A percentile compares a stretch with the other conserved stretches of the same genome.
These are phyloP conservation scores for Rhodosorus marinus DNA, from an alignment of 23 red algal species.

Conservation along the genomic window DNA sequence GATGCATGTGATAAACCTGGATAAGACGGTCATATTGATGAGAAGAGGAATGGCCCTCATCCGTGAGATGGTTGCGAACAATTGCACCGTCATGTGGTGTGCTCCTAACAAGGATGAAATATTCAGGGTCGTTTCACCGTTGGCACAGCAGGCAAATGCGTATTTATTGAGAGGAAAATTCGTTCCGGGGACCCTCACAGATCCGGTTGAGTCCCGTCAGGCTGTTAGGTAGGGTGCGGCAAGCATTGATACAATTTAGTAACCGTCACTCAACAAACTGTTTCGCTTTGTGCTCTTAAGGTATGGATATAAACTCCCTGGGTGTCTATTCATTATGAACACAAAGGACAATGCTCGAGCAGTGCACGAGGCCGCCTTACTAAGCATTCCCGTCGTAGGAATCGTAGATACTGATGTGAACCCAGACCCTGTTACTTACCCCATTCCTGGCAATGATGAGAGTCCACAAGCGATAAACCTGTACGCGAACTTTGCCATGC, in stretches of 20 bases:
- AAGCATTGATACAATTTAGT: no score
- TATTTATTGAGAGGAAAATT: slow-evolving; percentile 53
- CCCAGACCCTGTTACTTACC: slow-evolving; percentile 55
- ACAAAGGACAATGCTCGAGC: slow-evolving; percentile 39
- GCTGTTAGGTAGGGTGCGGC: no score
- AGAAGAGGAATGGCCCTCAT: slow-evolving; percentile 31
- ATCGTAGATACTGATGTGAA: slow-evolving; percentile 86
- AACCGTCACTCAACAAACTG: no score
- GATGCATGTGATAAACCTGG: slow-evolving; percentile 78
- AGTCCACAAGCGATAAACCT: slow-evolving; percentile 45
- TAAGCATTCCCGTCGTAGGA: slow-evolving; percentile 70
- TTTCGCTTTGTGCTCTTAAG: no score
- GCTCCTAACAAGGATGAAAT: slow-evolving; percentile 28
- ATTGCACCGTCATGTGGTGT: slow-evolving; percentile 46
- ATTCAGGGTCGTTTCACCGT: slow-evolving; percentile 22
- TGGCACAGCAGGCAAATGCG: slow-evolving; percentile 34
- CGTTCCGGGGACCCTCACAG: slow-evolving; percentile 89
- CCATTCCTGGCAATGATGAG: slow-evolving; percentile 94
- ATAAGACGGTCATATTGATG: slow-evolving; percentile 39
- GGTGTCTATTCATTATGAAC: slow-evolving; percentile 71
- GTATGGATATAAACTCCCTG: slow-evolving; percentile 55
- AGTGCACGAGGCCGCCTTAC: slow-evolving; percentile 40
- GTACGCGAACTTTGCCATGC: slow-evolving; percentile 59
- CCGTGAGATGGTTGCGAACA: slow-evolving; percentile 28
- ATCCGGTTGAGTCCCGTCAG: slow-evolving; percentile 53